A percentile compares a stretch with the other conserved stretches of the same genome.
Evolutionary conservation across 805 yeast species (phyloP).

Genomic region (Ogataea trehalophila): DNA sequence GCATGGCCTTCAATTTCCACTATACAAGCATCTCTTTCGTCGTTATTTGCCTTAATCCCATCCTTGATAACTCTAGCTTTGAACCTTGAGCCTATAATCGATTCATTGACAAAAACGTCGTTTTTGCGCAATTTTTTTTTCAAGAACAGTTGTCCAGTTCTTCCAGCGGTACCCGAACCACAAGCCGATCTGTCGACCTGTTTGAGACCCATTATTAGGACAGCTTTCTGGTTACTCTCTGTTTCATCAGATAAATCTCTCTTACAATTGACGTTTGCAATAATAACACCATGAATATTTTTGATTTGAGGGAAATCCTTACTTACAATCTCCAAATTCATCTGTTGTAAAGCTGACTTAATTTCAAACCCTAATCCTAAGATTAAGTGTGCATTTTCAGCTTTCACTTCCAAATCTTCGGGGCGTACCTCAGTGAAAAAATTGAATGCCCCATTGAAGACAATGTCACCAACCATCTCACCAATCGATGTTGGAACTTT

Average conservation of each 20-base stretch:
- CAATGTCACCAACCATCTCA: slow-evolving; percentile 21
- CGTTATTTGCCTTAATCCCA: slow-evolving; percentile 15
- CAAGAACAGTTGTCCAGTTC: slow-evolving; percentile 19
- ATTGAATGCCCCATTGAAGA: slow-evolving; percentile 26
- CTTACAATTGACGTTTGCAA: slow-evolving; percentile 10
- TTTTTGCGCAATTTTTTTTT: slow-evolving; percentile 7
- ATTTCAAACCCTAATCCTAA: slow-evolving; percentile 19
- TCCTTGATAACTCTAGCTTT: slow-evolving; percentile 14
- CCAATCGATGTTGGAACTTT: slow-evolving; percentile 15
- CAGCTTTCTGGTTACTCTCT: slow-evolving; percentile 15
- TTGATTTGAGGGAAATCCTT: slow-evolving; percentile 22
- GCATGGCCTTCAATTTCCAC: slow-evolving; percentile 25
- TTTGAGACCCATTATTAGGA: slow-evolving; percentile 21
- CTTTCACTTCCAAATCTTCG: slow-evolving; percentile 9
- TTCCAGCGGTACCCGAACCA: slow-evolving; percentile 28
- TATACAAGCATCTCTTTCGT: slow-evolving; percentile 18
- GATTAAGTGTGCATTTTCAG: slow-evolving; percentile 16
- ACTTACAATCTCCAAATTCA: slow-evolving; percentile 10
- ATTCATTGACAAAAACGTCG: slow-evolving; percentile 18
- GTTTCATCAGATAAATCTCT: slow-evolving; percentile 10
- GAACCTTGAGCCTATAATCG: slow-evolving; percentile 22
- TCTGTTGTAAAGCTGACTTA: slow-evolving; percentile 8
- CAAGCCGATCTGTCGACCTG: slow-evolving; percentile 27
- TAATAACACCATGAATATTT: slow-evolving; percentile 19
- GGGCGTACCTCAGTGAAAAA: slow-evolving; percentile 15